A percentile compares a stretch with the other conserved stretches of the same genome.
These are phyloP conservation scores for Fusarium sp. DNA, from an alignment of 2,329 filamentous ascomycete genomes.

Conservation along the genomic window DNA sequence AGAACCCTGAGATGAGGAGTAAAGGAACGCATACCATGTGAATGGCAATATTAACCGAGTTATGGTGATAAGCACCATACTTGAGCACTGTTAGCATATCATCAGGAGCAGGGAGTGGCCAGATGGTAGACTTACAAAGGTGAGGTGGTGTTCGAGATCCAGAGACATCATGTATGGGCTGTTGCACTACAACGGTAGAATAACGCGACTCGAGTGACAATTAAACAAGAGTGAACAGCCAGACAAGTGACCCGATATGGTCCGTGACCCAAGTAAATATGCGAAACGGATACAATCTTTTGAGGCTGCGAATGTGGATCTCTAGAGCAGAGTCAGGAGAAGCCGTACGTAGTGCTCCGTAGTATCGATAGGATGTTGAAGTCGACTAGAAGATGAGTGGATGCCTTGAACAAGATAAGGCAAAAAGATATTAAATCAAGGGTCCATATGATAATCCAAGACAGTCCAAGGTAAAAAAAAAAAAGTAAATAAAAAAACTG, in stretches of 20 bases:
- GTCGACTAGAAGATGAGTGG: slow-evolving; percentile 20
- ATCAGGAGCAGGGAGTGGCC: background rate
- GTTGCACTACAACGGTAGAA: slow-evolving; percentile 3
- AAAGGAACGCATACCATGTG: slow-evolving; percentile 83
- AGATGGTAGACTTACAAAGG: slow-evolving; percentile 71
- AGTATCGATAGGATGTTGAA: slow-evolving; percentile 20
- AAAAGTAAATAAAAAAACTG: too few relatives aligned
- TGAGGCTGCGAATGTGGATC: slow-evolving; percentile 29
- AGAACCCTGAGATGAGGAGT: slow-evolving; percentile 75
- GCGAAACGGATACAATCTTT: slow-evolving; percentile 3
- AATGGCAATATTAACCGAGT: slow-evolving; percentile 78
- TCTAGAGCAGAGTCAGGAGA: background rate
- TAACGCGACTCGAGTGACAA: slow-evolving; percentile 22
- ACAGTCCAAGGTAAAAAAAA: slow-evolving; percentile 1
- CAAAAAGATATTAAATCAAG: slow-evolving; percentile 1
- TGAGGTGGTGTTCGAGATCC: slow-evolving; percentile 82
- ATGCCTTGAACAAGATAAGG: slow-evolving; percentile 1
- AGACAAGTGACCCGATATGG: slow-evolving; percentile 15
- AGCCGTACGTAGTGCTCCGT: background rate
- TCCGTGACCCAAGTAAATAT: slow-evolving; percentile 15
- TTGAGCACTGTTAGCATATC: slow-evolving; percentile 49
- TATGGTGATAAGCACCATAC: slow-evolving; percentile 87
- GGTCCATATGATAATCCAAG: slow-evolving; percentile 10
- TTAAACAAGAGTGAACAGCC: slow-evolving; percentile 17
- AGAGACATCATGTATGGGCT: slow-evolving; percentile 64